Base-by-base conservation (phyloP, 139 green algal genomes). In the Zygnema circumcarinatum region DNA sequence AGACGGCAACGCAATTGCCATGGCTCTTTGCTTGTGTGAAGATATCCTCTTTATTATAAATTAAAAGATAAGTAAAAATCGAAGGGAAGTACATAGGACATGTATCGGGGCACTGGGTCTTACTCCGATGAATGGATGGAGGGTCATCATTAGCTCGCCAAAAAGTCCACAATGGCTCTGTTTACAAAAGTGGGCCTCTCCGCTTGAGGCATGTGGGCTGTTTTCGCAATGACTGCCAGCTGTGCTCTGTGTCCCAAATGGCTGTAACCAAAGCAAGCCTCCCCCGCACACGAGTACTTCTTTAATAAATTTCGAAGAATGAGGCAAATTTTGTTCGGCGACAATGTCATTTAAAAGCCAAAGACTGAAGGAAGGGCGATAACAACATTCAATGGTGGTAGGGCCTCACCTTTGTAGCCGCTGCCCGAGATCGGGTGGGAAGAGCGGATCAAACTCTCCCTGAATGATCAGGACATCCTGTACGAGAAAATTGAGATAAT, bases 171-270 rank as follows among this genome's bases (percentile, higher is more conserved):
- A 78, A 78, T 7, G 11, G 16, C 69, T 41, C 16, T 78, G 16
- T 78, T 78, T 78, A 78, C 69, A 39, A n/a, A 3, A 52, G 7
- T 41, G 7, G 69, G 69, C 11, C 69, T 3, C 36, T 78, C 69
- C 7, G 69, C 69, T 78, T 78, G 69, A 39, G 69, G 69, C 69
- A 78, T 78, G 36, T 78, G 69, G 16, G 69, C 69, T 78, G 69
- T 78, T 78, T 41, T 39, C 36, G 69, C 7, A 52, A 78, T 78
- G 16, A 78, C 36, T 7, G 16, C 69, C 3, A 39, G 16, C 16
- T 39, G 3, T 20, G 11, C 69, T 25, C 36, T 39, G 3, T 41
- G 7, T 78, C 69, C 69, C 35, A 78, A 16, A 20, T 78, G 69
- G 3, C 69, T 78, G 16, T 16, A 78, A 52, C 69, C 25, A 72